phyloP scores from a whole-genome alignment of 1,284 basidiomycete genomes.

The Waitea zeae region DNA sequence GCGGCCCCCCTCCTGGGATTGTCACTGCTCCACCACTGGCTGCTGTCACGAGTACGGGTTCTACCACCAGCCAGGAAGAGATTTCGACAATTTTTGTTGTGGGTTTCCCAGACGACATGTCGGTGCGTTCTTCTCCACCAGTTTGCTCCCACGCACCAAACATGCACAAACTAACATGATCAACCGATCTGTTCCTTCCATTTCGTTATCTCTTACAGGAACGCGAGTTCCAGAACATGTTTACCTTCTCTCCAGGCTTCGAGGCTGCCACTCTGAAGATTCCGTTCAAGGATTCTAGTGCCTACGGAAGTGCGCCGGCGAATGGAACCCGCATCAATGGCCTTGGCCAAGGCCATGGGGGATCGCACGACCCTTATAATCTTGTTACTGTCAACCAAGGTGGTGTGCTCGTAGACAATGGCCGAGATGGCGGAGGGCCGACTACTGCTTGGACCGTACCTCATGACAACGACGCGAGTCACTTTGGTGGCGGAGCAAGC shows the following conservation, averaged over 20 bases:
- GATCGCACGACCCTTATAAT: slow-evolving; percentile 61
- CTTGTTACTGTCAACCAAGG: slow-evolving; percentile 64
- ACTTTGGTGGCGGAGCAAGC: slow-evolving; percentile 19
- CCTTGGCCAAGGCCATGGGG: slow-evolving; percentile 20
- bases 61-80: slow-evolving; percentile 45
- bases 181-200: slow-evolving; percentile 9
- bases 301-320: slow-evolving; percentile 42
- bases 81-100: slow-evolving; percentile 98
- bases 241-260: slow-evolving; percentile 89
- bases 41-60: slow-evolving; percentile 12
- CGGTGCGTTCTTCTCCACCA: slow-evolving; percentile 50
- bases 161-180: slow-evolving; percentile 6
- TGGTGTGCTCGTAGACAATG: slow-evolving; percentile 54
- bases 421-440: slow-evolving; percentile 50
- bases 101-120: slow-evolving; percentile 98
- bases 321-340: no score
- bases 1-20: slow-evolving; percentile 12
- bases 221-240: slow-evolving; percentile 99
- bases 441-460: slow-evolving; percentile 47
- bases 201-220: slow-evolving; percentile 33
- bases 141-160: slow-evolving; percentile 3
- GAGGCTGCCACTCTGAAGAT: slow-evolving; percentile 97
- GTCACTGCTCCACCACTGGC: slow-evolving; percentile 8
- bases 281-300: slow-evolving; percentile 73
- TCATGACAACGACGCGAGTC: slow-evolving; percentile 20